Base-by-base conservation (phyloP, 164 flowering plant species). In the Kalanchoe fedtschenkoi region DNA sequence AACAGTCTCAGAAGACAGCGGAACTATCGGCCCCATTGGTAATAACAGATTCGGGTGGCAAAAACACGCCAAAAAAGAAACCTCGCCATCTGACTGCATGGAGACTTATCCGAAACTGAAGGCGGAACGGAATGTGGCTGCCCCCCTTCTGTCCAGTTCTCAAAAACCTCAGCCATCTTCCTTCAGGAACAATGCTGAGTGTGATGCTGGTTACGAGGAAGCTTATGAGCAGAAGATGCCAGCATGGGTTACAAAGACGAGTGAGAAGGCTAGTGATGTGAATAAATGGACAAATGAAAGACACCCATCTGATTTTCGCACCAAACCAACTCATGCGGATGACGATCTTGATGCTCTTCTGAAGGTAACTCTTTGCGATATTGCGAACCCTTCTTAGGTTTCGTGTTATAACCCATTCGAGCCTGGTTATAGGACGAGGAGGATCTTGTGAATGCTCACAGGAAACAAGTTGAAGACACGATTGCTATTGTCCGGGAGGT, bases 401-500 rank as follows among this genome's bases (percentile, higher is more conserved):
- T 34, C n/a, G 16, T 33, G 29, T 58, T 19, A 51, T 57, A 6
- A 1, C 21, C 13, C 47, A 28, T 6, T 34, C 8, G 14, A 64
- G 14, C 2, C 22, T 69, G 51, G n/a, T 76, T 35, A 44, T 63
- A 86, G 90, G 90, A 86, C 70, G 93, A 88, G 74, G 89, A 84
- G 63, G 84, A 82, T 70, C 86, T 88, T 72, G 87, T 88, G 24
- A 71, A 63, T 78, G 89, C 89, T 60, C 89, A 88, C 46, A 63
- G 88, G 17, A 80, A 66, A 71, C 83, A 74, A 70, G 91, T 88
- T 59, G 96, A 85, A 72, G 86, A 82, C 55, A 85, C 91, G 3
- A 81, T 88, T 28, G 80, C 82, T 65, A 84, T 84, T 61, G 88
- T 88, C 51, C 71, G 76, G 58, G 91, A 84, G 91, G 96, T 88